Evolutionary conservation across 2,329 filamentous ascomycete species (phyloP).

Genomic region (Cephalotrichum gorgonifer): DNA sequence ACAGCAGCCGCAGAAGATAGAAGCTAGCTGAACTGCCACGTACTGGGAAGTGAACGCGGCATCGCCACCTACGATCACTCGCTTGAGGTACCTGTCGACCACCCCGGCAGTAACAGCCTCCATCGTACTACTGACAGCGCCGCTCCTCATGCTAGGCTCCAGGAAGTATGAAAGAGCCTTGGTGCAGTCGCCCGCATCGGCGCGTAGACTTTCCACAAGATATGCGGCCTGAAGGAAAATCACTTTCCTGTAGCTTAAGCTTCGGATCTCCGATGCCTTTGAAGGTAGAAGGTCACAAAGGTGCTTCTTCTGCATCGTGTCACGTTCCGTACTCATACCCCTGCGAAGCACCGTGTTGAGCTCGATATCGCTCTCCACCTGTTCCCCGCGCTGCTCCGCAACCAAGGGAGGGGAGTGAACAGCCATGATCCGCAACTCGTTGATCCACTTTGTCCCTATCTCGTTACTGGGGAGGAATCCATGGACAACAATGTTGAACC

Average conservation of each 20-base stretch:
- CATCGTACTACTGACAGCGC: conserved; percentile 55
- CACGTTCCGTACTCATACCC: conserved; percentile 70
- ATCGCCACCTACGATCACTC: conserved; percentile 60
- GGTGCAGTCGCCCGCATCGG: conserved; percentile 79
- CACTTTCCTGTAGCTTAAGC: conserved; percentile 77
- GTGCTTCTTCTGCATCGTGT: conserved; percentile 69
- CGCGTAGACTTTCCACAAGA: conserved; percentile 79
- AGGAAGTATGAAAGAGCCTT: conserved; percentile 86
- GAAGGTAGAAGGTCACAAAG: conserved; percentile 65
- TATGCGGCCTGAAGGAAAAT: conserved; percentile 89
- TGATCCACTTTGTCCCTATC: conserved; percentile 59
- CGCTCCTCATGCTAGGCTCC: conserved; percentile 70
- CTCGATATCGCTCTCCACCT: conserved; percentile 92
- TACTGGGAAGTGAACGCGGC: conserved; percentile 83
- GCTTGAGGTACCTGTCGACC: conserved; percentile 68
- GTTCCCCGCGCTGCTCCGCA: conserved; percentile 77
- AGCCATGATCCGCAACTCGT: conserved; percentile 75
- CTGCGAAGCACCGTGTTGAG: conserved; percentile 86
- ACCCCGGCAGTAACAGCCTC: conserved; percentile 56
- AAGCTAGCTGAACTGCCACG: conserved; percentile 77
- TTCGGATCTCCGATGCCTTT: conserved; percentile 67
- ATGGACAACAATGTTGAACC: conserved; percentile 97
- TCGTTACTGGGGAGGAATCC: conserved; percentile 71
- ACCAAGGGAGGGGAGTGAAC: conserved; percentile 81
- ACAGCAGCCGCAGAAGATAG: conserved; percentile 80